Base-by-base conservation (phyloP, 2,329 filamentous ascomycete genomes). In the Aspergillus versicolor region DNA sequence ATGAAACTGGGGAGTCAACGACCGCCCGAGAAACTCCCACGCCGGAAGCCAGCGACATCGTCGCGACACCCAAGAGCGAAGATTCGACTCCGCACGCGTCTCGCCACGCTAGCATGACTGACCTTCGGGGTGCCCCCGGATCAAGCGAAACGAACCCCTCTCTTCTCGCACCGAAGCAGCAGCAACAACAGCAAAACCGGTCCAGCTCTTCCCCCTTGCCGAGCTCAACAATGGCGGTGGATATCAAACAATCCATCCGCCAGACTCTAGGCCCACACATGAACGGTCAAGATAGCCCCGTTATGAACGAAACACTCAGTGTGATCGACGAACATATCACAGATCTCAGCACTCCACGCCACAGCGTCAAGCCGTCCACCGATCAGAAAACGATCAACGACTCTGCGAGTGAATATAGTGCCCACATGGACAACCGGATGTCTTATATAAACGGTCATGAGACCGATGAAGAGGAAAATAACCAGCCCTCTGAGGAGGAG, bases 291-390 rank as follows among this genome's bases (percentile, higher is more conserved):
- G 84, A 87, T 53, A 89, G 86, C 69, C 89, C 90, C 11, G 92
- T 97, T 49, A 89, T 97, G 80, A 92, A 92, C 71, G 92, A 97
- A 73, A 97, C 93, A 0, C 78, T 97, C 51, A 96, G 92, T 68
- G 93, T 97, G 57, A 97, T 97, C 67, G 89, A 97, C 72, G 93
- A 97, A 75, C 93, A 97, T 71, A 96, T 97, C 65, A 96, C 91
- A 42, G 90, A 96, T 71, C 84, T 97, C 77, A 83, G 81, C 70
- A 85, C 81, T 5, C 84, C 84, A 53, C 80, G 83, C 22, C 82
- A 84, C 60, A 82, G 80, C 67, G 61, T 82, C 41, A 56, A 54
- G 24, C 51, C 60, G 56, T 65, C 72, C 19, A 82, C 84, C 47
- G 77, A 78, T 30, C 66, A 63, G 72, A 87, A 61, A 78, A 84